Evolutionary conservation across 306 rosid species (phyloP).

Genomic region (Rubus parviflorus): DNA sequence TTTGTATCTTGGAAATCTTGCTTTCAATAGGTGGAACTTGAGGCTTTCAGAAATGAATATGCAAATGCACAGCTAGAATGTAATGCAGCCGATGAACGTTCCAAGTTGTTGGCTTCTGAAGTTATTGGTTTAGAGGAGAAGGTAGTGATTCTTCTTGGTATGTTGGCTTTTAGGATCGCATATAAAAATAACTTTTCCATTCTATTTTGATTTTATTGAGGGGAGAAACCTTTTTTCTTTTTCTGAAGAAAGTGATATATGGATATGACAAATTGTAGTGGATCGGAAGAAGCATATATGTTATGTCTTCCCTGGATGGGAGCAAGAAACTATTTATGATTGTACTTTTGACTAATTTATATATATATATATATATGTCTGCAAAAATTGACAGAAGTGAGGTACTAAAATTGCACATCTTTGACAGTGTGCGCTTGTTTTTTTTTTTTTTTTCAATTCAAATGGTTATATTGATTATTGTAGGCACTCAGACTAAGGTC

Average conservation of each 20-base stretch:
- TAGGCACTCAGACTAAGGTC: constrained; percentile 95
- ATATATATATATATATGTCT: neutral
- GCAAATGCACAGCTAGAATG: constrained; percentile 85
- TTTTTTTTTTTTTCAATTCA: neutral
- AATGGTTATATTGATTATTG: constrained; percentile 10
- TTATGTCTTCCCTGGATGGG: constrained; percentile 6
- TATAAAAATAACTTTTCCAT: neutral
- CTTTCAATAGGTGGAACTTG: constrained; percentile 67
- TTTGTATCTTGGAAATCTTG: constrained; percentile 22
- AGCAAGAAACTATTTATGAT: neutral
- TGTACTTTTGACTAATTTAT: neutral
- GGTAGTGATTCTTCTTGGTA: constrained; percentile 65
- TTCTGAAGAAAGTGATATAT: neutral
- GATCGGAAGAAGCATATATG: neutral
- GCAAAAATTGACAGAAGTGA: neutral
- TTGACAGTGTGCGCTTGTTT: neutral
- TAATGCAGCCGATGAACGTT: constrained; percentile 95
- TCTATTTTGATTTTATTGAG: neutral
- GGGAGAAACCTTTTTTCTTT: neutral
- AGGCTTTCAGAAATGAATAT: constrained; percentile 68
- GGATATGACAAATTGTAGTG: neutral
- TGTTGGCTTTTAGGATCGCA: constrained; percentile 18
- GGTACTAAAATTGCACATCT: neutral
- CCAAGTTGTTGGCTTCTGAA: constrained; percentile 94
- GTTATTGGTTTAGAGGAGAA: constrained; percentile 96